Conservation (phyloP, 768 basidiomycete species). For the Amyloporia xantha region DNA sequence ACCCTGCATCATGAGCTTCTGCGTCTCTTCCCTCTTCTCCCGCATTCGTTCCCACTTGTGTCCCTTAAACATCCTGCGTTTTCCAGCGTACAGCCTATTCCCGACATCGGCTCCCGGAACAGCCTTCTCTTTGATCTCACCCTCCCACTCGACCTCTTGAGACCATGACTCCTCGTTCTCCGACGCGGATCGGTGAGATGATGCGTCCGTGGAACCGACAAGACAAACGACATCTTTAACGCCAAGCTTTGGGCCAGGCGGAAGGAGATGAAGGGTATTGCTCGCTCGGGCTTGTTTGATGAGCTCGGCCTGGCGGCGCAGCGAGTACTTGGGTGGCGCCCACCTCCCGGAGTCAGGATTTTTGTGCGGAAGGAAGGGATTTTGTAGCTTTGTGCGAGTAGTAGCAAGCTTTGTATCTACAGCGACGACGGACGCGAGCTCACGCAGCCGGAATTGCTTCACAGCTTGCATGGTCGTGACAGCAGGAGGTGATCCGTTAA, state of each 20-base stretch:
- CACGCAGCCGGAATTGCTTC: constrained; percentile 40
- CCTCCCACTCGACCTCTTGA: constrained; percentile 20
- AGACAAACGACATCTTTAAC: constrained; percentile 11
- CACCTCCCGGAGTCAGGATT: constrained; percentile 58
- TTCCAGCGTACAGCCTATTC: constrained; percentile 62
- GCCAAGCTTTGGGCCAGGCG: constrained; percentile 57
- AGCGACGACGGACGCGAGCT: constrained; percentile 32
- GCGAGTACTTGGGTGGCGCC: constrained; percentile 63
- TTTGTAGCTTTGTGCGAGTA: constrained; percentile 26
- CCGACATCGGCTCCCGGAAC: constrained; percentile 47
- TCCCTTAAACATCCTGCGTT: constrained; percentile 90
- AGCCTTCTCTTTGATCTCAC: constrained; percentile 23
- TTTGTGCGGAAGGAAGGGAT: constrained; percentile 65
- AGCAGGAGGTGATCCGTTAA: not conserved
- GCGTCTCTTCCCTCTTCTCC: constrained; percentile 40
- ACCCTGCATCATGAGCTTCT: constrained; percentile 53
- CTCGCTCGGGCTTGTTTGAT: constrained; percentile 60
- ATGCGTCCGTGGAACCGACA: not conserved
- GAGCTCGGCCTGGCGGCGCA: constrained; percentile 72
- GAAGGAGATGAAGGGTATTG: constrained; percentile 52
- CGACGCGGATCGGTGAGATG: not conserved
- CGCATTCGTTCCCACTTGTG: constrained; percentile 74
- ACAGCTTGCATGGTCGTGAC: constrained; percentile 27
- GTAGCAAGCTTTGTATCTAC: constrained; percentile 5
- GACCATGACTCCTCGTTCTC: constrained; percentile 11